These are phyloP conservation scores for Tulasnella sp. DNA, from an alignment of 768 basidiomycete species.

Conservation along the genomic window DNA sequence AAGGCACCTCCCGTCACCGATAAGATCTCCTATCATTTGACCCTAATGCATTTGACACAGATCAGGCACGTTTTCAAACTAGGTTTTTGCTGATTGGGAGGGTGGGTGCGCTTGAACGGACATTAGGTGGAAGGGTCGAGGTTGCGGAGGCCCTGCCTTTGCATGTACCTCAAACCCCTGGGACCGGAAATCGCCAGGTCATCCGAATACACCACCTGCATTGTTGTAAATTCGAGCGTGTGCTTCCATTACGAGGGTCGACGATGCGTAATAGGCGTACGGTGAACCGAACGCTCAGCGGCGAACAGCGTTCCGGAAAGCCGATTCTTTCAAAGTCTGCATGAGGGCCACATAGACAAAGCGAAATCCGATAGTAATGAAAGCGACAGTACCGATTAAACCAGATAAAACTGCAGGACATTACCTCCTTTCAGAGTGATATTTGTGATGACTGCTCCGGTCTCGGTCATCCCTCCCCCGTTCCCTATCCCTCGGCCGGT, in stretches of 20 bases:
- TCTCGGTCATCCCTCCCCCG: not conserved
- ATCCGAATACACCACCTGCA: not conserved
- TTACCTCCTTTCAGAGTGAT: not conserved
- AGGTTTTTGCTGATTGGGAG: not conserved
- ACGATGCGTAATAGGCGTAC: not conserved
- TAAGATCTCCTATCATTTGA: not conserved
- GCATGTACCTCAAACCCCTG: not conserved
- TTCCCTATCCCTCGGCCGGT: not conserved
- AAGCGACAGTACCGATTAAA: not conserved
- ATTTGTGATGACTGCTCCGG: not conserved
- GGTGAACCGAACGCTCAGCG: not conserved
- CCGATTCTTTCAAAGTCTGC: not conserved
- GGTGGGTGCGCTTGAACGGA: not conserved
- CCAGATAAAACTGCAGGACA: not conserved
- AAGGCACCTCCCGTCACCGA: not conserved
- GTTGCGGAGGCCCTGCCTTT: not conserved
- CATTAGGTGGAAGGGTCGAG: not conserved
- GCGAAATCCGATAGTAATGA: not conserved
- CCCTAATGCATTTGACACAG: not conserved
- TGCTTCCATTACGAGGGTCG: not conserved
- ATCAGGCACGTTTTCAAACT: not conserved
- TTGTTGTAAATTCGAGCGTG: not conserved
- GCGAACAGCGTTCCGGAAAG: no score
- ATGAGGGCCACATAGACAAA: not conserved
- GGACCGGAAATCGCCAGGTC: not conserved